Evolutionary conservation across 225 moss, liverwort and hornwort species (phyloP).

Genomic region (Lunularia cruciata): DNA sequence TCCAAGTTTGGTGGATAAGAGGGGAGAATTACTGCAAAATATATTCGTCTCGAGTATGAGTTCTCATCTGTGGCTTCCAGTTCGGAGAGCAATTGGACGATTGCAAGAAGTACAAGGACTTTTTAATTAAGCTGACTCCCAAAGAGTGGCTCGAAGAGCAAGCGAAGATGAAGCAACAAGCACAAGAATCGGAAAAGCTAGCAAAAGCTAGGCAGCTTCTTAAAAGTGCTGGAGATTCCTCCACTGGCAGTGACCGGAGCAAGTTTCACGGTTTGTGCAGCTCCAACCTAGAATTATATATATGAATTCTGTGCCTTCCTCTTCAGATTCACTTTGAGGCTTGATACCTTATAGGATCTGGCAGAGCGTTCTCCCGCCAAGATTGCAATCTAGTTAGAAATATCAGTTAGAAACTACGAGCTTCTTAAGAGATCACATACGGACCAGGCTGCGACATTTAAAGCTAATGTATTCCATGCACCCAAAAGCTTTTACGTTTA

Average conservation of each 20-base stretch:
- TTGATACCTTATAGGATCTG: no score
- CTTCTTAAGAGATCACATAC: no score
- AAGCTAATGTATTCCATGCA: no score
- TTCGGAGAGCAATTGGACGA: conserved; percentile 92
- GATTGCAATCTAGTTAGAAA: no score
- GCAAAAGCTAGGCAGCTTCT: conserved; percentile 24
- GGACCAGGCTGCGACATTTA: no score
- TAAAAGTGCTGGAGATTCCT: conserved; percentile 35
- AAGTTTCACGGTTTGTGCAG: conserved; percentile 17
- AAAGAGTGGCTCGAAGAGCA: conserved; percentile 91
- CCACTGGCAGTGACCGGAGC: conserved; percentile 17
- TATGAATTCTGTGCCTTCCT: no score
- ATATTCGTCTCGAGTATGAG: not conserved
- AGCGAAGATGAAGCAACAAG: conserved; percentile 47
- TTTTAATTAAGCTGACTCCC: conserved; percentile 72
- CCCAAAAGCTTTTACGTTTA: no score
- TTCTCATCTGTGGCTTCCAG: conserved; percentile 41
- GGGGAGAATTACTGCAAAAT: not conserved
- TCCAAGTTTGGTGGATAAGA: not conserved
- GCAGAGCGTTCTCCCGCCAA: no score
- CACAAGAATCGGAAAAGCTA: conserved; percentile 37
- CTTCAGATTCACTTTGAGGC: no score
- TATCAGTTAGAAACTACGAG: no score
- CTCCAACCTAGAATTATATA: no score
- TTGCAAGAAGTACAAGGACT: conserved; percentile 85